Percentiles rank a stretch among this genome's conserved stretches.
These are phyloP conservation scores for Globisporangium camurandrum DNA, from an alignment of 352 stramenopile species.

Conservation along the genomic window DNA sequence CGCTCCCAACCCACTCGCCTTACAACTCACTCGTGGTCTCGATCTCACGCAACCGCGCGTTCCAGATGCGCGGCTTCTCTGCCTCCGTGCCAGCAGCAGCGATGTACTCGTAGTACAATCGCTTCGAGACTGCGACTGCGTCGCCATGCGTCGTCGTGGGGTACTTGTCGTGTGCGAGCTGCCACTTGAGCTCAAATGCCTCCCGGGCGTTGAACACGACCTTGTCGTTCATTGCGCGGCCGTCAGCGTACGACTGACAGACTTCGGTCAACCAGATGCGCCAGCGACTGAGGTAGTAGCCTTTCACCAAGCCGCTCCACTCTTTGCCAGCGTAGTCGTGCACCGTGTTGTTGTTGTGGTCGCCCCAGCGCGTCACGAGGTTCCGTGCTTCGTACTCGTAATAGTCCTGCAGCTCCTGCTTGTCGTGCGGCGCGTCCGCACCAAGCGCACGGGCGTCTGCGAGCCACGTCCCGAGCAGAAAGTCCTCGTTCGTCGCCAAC, in stretches of 20 bases:
- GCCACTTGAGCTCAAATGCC: slow-evolving; percentile 71
- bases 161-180: slow-evolving; percentile 47
- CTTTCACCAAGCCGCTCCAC: slow-evolving; percentile 56
- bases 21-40: background rate
- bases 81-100: background rate
- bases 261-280: slow-evolving; percentile 65
- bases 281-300: slow-evolving; percentile 69
- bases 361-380: slow-evolving; percentile 72
- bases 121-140: slow-evolving; percentile 41
- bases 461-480: slow-evolving; percentile 68
- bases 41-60: background rate
- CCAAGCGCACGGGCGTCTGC: slow-evolving; percentile 43
- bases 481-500: slow-evolving; percentile 55
- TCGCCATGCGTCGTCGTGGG: slow-evolving; percentile 36
- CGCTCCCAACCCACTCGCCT: no score
- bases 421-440: slow-evolving; percentile 15
- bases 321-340: slow-evolving; percentile 77
- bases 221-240: slow-evolving; percentile 43
- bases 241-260: slow-evolving; percentile 53
- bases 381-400: slow-evolving; percentile 82
- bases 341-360: slow-evolving; percentile 65
- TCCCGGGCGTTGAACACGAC: slow-evolving; percentile 37
- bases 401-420: slow-evolving; percentile 34
- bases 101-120: slow-evolving; percentile 44
- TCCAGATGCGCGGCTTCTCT: background rate